Base-by-base conservation (phyloP, 257 asterid genomes). In the Penstemon barbatus region DNA sequence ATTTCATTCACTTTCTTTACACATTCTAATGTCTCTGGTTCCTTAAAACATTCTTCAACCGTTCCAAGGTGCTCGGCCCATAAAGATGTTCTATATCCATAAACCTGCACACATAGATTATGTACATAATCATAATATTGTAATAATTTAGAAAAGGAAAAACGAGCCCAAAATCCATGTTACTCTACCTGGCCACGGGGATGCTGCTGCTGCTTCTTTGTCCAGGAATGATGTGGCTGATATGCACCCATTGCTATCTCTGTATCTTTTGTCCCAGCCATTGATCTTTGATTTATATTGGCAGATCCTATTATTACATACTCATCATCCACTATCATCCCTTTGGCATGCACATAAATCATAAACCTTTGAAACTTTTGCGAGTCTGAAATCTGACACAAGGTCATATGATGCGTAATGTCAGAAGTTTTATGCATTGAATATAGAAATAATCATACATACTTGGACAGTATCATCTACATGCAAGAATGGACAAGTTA, bases 171-270 rank as follows among this genome's bases (percentile, higher is more conserved):
- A 55, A 7, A 45, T 53, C 56, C 44, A 45, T 3, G 40, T 39
- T 7, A 37, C 38, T 56, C 12, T 5, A 90, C 97, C 97, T 91
- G 89, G 69, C 97, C 96, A 44, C 13, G 87, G 49, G 97, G 97
- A 76, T 71, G 91, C 52, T 57, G 72, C 65, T 75, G 78, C 65
- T 75, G 78, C 74, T 84, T 79, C 73, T 70, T 77, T 40, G 71
- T 72, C 93, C 95, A 82, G 9, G 86, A 74, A 61, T 84, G 85
- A 68, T 85, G 87, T 57, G 95, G 94, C 77, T 91, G 97, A 86
- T 89, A 91, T 33, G 96, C 89, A 52, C 97, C 97, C 97, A 87
- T 91, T 55, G 96, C 96, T 66, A 91, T 87, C 84, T 91, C 97
- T 1, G 96, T 87, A 82, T 91, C 97, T 71, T 89, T 91, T 4